phyloP scores from a whole-genome alignment of 805 yeast species.

The Candida namnaoensis region DNA sequence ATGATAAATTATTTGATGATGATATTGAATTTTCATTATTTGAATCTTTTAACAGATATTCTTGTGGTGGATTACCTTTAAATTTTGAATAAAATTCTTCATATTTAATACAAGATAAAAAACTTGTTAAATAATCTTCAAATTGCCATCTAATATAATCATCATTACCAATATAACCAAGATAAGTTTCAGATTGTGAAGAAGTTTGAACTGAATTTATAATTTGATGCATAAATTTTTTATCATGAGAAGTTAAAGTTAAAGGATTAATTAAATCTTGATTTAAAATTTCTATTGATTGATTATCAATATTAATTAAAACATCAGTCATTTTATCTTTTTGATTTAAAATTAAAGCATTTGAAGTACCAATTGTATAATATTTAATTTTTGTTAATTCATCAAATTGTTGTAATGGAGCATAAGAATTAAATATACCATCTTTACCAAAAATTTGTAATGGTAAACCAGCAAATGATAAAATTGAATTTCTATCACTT shows the following conservation, averaged over 20 bases:
- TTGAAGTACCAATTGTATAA: constrained; percentile 82
- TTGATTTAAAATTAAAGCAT: constrained; percentile 67
- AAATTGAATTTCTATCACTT: constrained; percentile 68
- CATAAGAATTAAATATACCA: constrained; percentile 85
- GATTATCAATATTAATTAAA: constrained; percentile 56
- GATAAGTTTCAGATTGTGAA: constrained; percentile 32
- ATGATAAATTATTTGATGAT: not conserved
- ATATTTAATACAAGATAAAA: constrained; percentile 66
- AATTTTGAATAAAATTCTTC: constrained; percentile 40
- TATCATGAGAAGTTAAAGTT: constrained; percentile 52
- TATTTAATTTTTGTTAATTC: constrained; percentile 56
- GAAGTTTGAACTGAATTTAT: constrained; percentile 30
- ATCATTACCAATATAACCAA: constrained; percentile 64
- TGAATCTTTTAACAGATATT: constrained; percentile 17
- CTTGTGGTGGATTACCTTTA: constrained; percentile 26
- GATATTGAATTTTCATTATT: constrained; percentile 12
- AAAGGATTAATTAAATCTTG: constrained; percentile 33
- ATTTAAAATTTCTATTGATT: constrained; percentile 37
- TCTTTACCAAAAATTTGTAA: constrained; percentile 78
- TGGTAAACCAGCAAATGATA: constrained; percentile 82
- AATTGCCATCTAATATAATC: constrained; percentile 83
- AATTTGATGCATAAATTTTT: constrained; percentile 62
- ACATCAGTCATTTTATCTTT: constrained; percentile 57
- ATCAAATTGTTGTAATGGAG: constrained; percentile 87
- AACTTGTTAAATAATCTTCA: constrained; percentile 80